A percentile compares a stretch with the other conserved stretches of the same genome.
These are phyloP conservation scores for Persicaria maculosa DNA, from an alignment of 148 eudicot species.

Conservation along the genomic window DNA sequence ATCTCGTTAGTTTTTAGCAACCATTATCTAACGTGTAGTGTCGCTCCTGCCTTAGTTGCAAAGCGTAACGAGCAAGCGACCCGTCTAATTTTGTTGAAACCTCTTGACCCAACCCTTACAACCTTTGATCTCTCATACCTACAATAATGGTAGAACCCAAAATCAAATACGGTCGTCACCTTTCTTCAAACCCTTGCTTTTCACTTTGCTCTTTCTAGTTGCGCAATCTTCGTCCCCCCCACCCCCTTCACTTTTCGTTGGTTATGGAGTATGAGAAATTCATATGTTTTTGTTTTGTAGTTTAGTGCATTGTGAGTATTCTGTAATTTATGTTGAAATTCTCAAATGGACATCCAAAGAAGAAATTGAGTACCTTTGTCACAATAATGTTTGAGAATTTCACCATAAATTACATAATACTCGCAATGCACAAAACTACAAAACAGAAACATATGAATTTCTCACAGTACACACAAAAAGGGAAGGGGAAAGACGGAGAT, in stretches of 20 bases:
- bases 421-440: neutral
- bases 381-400: neutral
- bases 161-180: slow-evolving; percentile 90
- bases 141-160: slow-evolving; percentile 77
- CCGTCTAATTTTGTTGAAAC: no score
- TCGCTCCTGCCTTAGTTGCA: no score
- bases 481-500: slow-evolving; percentile 2
- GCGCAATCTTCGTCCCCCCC: neutral
- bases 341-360: neutral
- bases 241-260: neutral
- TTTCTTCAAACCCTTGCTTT: slow-evolving; percentile 10
- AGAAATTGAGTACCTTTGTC: neutral
- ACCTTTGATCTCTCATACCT: neutral
- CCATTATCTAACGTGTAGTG: no score
- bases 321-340: neutral
- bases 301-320: neutral
- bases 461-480: neutral
- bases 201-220: neutral
- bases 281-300: neutral
- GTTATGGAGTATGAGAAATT: neutral
- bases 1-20: no score
- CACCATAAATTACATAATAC: neutral
- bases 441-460: neutral
- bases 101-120: neutral
- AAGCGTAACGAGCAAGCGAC: no score